These are phyloP conservation scores for Neofusicoccum parvum DNA, from an alignment of 2,329 filamentous ascomycete genomes.

Conservation along the genomic window DNA sequence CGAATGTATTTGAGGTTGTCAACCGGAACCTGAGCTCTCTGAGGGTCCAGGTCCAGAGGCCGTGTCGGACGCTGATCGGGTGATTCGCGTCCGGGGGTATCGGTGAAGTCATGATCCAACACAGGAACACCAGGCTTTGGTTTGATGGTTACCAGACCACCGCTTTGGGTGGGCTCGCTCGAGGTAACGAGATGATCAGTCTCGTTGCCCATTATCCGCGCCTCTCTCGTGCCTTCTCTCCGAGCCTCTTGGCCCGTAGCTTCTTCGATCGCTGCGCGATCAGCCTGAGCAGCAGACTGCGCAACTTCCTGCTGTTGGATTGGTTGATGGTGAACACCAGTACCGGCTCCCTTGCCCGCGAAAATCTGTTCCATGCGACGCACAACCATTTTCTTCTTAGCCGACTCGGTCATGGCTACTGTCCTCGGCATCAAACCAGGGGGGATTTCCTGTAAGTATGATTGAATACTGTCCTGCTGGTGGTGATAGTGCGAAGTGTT, in stretches of 20 bases:
- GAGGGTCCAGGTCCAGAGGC: conserved; percentile 74
- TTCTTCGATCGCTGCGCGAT: conserved; percentile 42
- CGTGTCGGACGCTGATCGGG: conserved; percentile 77
- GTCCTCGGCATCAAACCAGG: conserved; percentile 66
- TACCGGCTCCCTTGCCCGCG: conserved; percentile 63
- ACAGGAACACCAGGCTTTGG: background rate
- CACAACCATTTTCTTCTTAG: conserved; percentile 77
- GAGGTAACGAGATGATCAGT: background rate
- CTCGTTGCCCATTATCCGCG: conserved; percentile 44
- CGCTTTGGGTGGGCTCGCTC: background rate
- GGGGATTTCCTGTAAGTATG: conserved; percentile 72
- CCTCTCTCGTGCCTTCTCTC: conserved; percentile 49
- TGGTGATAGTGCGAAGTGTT: background rate
- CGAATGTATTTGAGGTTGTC: conserved; percentile 82
- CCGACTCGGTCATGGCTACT: conserved; percentile 66
- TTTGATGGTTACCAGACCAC: too few species aligned
- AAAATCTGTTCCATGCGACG: conserved; percentile 78
- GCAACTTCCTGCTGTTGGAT: conserved; percentile 62
- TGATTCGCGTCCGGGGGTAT: conserved; percentile 27
- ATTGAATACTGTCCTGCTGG: conserved; percentile 60
- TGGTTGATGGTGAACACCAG: conserved; percentile 49
- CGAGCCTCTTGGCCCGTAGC: conserved; percentile 38
- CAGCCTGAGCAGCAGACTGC: conserved; percentile 54
- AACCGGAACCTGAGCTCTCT: conserved; percentile 71
- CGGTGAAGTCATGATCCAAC: conserved; percentile 3